Percentiles rank a stretch among this genome's conserved stretches.
These are phyloP conservation scores for Boletales sp. DNA, from an alignment of 768 basidiomycete species.

Conservation along the genomic window DNA sequence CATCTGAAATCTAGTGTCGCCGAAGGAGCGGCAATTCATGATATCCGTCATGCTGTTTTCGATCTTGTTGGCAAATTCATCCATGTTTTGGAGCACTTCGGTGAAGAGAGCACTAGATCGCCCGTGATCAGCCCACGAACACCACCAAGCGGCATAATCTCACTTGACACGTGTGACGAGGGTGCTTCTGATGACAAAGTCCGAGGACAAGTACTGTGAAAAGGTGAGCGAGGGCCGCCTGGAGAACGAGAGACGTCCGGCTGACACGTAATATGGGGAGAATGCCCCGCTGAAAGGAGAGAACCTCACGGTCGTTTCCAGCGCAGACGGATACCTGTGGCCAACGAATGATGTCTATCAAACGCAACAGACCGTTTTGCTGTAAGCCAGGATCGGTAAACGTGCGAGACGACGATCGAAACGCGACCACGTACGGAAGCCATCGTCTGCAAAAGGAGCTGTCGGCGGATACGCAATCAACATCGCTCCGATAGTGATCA, in stretches of 20 bases:
- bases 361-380: slow-evolving; percentile 49
- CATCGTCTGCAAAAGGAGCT: slow-evolving; percentile 40
- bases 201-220: slow-evolving; percentile 54
- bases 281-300: slow-evolving; percentile 61
- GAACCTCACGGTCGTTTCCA: slow-evolving; percentile 28
- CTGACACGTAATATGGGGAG: slow-evolving; percentile 51
- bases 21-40: slow-evolving; percentile 31
- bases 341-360: slow-evolving; percentile 50
- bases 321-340: slow-evolving; percentile 37
- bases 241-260: not conserved
- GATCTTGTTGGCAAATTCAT: slow-evolving; percentile 38
- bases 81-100: slow-evolving; percentile 44
- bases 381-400: slow-evolving; percentile 10
- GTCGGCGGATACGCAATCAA: not conserved
- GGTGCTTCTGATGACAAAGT: slow-evolving; percentile 56
- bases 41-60: slow-evolving; percentile 37
- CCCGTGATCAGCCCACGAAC: slow-evolving; percentile 5
- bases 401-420: not conserved
- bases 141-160: slow-evolving; percentile 6
- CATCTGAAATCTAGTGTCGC: slow-evolving; percentile 17
- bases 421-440: slow-evolving; percentile 31
- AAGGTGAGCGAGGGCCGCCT: not conserved
- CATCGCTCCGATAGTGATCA: slow-evolving; percentile 1
- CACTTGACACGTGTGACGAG: slow-evolving; percentile 51
- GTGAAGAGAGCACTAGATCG: slow-evolving; percentile 41